Base-by-base conservation (phyloP, 129 eudicot species). In the Solidago caesia region DNA sequence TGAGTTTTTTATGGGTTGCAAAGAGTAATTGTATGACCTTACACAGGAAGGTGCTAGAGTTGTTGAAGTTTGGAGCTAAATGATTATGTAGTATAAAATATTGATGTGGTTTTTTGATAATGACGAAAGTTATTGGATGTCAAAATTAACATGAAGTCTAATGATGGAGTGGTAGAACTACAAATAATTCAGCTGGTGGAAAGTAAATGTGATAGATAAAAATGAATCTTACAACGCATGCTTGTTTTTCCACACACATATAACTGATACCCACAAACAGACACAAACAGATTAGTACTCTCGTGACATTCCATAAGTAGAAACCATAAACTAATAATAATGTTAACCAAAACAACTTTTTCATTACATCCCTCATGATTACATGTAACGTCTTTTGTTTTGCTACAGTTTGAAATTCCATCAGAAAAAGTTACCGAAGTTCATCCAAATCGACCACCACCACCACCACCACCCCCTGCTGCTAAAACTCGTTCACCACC, bases 391-490 rank as follows among this genome's bases (percentile, higher is more conserved):
- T 4, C 6, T 6, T 62, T 43, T 10, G 39, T 67, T 72, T 62
- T 67, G 55, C 6, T 83, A 43, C 97, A 90, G 99, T 88, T 83
- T 85, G 93, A 91, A 43, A 78, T 88, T 65, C 96, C 97, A 9
- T 9, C 78, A 2, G 88, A 94, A 83, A 72, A 66, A 53, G 91
- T 94, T 26, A 77, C 84, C 12, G 78, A 88, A 81, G 81, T 87
- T 78, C 96, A 90, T 49, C 84, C 97, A 52, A 88, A 85, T 60
- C 80, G 96, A 83, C 92, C 94, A 42, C 87, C 90, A 45, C 92
- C 94, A 42, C 87, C 90, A 45, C 89, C 87, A 12, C 47, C 79
- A 27, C 44, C 68, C 7, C 82, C 86, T 42, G 72, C 79, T 43
- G 78, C 73, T 60, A 72, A 79, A 80, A 69, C 79, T 29, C 59